Base-by-base conservation (phyloP, 192 early-diverging fungal species). In the Physocladia obscura region DNA sequence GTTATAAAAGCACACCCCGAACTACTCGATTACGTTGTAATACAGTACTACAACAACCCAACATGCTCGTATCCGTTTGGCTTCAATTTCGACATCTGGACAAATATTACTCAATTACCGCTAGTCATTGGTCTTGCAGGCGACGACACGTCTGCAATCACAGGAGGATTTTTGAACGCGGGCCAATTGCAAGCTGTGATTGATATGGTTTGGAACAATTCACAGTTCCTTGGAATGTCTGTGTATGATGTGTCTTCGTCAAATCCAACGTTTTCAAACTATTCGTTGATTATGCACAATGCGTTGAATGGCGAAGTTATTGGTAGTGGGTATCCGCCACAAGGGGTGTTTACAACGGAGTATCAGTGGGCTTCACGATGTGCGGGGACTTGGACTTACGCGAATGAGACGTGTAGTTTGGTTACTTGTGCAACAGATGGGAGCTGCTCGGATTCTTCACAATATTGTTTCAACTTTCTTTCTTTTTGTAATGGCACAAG, bases 1-100 rank as follows among this genome's bases (percentile, higher is more conserved):
- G 37, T 57, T 13, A 44, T 69, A 17, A 17, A 37, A 13, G 17
- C 13, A 31, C 21, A 35, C n/a, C 4, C 50, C 50, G 39, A 26
- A 22, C 5, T 26, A 6, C 30, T 57, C 3, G 67, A 69, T 30
- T 69, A 69, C 54, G 40, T 69, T 32, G 38, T 57, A 22, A 48
- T 69, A 21, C 67, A 69, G 67, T 69, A 57, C 37, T 69, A 69
- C 67, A 69, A 69, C 37, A 69, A 69, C 54, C 51, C 51, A 22
- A 38, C 36, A 24, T 69, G 67, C 37, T 34, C 67, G 4, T 55
- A 57, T 35, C 52, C 52, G 15, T 69, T 57, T 38, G 54, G 39
- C 11, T 55, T 57, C 36, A 69, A 69, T 49, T 69, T 35, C 35
- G 34, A 8, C 6, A 39, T 19, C 15, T 69, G 67, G 67, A 57